These are phyloP conservation scores for Naganishia cerealis DNA, from an alignment of 1,284 basidiomycete genomes.

Conservation along the genomic window DNA sequence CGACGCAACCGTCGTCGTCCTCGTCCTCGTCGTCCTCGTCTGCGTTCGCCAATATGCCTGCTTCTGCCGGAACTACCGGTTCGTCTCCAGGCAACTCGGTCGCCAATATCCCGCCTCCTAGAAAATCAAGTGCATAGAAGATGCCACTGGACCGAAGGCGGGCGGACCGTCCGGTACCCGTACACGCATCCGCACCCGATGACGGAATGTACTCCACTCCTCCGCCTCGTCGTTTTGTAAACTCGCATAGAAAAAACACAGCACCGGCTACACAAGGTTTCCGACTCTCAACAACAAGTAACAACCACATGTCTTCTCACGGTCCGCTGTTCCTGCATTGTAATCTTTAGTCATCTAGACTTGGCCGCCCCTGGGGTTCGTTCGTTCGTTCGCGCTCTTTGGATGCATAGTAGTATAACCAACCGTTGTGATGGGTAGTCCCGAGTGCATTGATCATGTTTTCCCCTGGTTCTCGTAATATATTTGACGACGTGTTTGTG, in stretches of 20 bases:
- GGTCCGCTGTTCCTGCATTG: slow-evolving; percentile 13
- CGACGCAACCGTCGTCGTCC: too few species aligned
- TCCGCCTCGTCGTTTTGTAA: slow-evolving; percentile 5
- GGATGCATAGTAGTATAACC: slow-evolving; percentile 19
- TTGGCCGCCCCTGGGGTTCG: not conserved
- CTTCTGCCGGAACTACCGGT: not conserved
- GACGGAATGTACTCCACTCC: too few species aligned
- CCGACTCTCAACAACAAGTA: slow-evolving; percentile 9
- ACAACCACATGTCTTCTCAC: slow-evolving; percentile 14
- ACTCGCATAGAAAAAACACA: slow-evolving; percentile 21
- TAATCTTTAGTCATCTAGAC: slow-evolving; percentile 21
- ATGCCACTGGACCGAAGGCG: not conserved
- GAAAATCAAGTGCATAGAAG: slow-evolving; percentile 22
- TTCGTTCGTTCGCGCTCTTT: slow-evolving; percentile 3
- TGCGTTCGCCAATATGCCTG: not conserved
- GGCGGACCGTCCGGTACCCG: not conserved
- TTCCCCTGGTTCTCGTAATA: slow-evolving; percentile 6
- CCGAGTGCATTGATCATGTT: not conserved
- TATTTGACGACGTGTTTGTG: slow-evolving; percentile 16
- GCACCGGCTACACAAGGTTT: slow-evolving; percentile 13
- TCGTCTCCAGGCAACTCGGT: not conserved
- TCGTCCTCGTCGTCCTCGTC: too few species aligned
- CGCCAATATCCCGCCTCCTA: slow-evolving; percentile 5
- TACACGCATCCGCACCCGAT: not conserved
- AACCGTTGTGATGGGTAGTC: slow-evolving; percentile 11